A percentile compares a stretch with the other conserved stretches of the same genome.
Conservation (phyloP, 208 protist species). For the Crithidia expoeki region DNA sequence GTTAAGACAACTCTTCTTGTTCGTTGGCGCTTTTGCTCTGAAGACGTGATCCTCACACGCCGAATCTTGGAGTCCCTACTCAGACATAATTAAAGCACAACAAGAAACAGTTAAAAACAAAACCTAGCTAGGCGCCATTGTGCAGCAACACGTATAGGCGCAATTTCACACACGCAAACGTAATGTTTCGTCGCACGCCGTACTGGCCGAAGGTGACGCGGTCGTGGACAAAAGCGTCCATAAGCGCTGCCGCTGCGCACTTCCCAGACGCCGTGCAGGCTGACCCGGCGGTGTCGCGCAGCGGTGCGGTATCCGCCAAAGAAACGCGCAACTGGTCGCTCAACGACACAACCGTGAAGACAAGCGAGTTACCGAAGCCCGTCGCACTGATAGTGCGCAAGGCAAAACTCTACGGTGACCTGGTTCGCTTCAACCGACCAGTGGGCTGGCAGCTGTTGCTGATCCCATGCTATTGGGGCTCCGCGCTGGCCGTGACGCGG, state of each 20-base stretch:
- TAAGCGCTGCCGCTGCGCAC: conserved; percentile 64
- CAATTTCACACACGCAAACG: background rate
- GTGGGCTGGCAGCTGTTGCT: conserved; percentile 78
- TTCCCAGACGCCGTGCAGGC: conserved; percentile 68
- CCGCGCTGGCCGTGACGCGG: conserved; percentile 72
- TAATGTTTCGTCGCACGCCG: conserved; percentile 68
- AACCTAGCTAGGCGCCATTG: no score
- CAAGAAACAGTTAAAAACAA: no score
- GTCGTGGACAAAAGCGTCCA: conserved; percentile 74
- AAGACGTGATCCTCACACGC: no score
- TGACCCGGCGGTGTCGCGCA: conserved; percentile 64
- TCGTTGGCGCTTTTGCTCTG: no score
- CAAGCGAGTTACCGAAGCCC: conserved; percentile 46
- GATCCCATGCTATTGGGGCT: conserved; percentile 84
- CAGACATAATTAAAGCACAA: no score
- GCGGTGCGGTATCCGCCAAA: conserved; percentile 56
- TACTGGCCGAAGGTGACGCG: conserved; percentile 65
- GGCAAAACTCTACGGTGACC: conserved; percentile 52
- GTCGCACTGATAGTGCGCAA: conserved; percentile 37
- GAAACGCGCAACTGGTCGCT: conserved; percentile 67
- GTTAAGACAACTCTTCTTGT: no score
- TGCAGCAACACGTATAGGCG: background rate
- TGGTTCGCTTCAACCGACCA: conserved; percentile 73
- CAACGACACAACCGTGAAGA: conserved; percentile 37
- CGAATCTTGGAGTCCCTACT: no score